A percentile compares a stretch with the other conserved stretches of the same genome.
These are phyloP conservation scores for Leptosphaerulina australis DNA, from an alignment of 2,329 filamentous ascomycete species.

Conservation along the genomic window DNA sequence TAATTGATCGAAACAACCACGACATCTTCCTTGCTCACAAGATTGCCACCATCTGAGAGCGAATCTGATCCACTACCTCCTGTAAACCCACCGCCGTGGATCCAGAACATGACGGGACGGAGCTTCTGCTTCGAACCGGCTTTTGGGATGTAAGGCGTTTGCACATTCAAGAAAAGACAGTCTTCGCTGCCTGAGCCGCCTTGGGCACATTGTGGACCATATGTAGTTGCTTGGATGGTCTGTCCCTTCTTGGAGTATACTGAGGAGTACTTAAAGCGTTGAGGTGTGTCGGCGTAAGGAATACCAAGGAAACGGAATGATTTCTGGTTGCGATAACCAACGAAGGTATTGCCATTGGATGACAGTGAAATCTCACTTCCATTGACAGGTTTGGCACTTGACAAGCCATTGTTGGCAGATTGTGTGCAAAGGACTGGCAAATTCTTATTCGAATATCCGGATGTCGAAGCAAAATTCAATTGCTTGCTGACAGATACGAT, in stretches of 20 bases:
- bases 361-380: constrained; percentile 48
- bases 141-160: constrained; percentile 46
- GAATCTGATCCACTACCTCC: constrained; percentile 55
- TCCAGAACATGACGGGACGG: constrained; percentile 53
- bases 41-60: constrained; percentile 59
- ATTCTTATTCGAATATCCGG: constrained; percentile 29
- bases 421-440: constrained; percentile 61
- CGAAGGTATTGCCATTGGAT: constrained; percentile 54
- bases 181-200: constrained; percentile 46
- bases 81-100: constrained; percentile 69
- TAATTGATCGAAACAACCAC: constrained; percentile 56
- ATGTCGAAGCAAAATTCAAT: constrained; percentile 44
- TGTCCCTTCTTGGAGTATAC: constrained; percentile 54
- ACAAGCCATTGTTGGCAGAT: constrained; percentile 49
- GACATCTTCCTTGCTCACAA: constrained; percentile 63
- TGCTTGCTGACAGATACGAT: constrained; percentile 47
- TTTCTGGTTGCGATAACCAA: constrained; percentile 61
- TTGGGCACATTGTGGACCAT: constrained; percentile 55
- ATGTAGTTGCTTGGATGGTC: constrained; percentile 55
- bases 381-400: constrained; percentile 29
- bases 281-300: constrained; percentile 52
- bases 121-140: constrained; percentile 48
- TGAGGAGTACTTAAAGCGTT: constrained; percentile 56
- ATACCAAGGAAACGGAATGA: constrained; percentile 55
- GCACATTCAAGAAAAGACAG: constrained; percentile 32